Evolutionary conservation across 306 rosid genomes (phyloP), one percentile per base, ranked within the genome.

Genomic region (Astragalus glycyphyllos): DNA sequence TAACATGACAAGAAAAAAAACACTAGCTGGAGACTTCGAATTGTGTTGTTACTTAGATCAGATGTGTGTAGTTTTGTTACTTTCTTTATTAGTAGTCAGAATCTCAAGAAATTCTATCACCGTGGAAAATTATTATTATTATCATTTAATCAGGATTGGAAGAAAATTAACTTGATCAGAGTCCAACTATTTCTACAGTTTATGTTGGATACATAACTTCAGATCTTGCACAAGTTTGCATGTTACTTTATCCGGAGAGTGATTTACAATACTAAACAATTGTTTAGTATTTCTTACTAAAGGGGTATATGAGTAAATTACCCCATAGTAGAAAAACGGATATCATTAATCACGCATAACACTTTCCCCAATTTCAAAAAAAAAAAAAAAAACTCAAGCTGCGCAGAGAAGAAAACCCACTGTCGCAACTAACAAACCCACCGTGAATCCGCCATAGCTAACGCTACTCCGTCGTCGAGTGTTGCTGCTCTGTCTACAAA

Each of bases 91-190:
- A 35, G 2, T 3, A 14, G 79, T 68, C 75, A 78, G 82, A 83
- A 86, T 80, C 83, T 86, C 84, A 78, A 86, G 86, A 86, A 86
- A 80, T 83, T 80, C 75, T 59, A 15, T 66, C 61, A 5, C 11
- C 23, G 8, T 14, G 5, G 34, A 31, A 59, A 51, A 37, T 29
- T 7, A 20, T 20, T 61, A 26, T 76, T 32, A 62, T 17, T 40
- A 20, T 20, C 2, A 20, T 26, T 26, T 20, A 31, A 34, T 34
- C 38, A 35, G 40, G 42, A 17, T 47, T 23, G 32, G 71, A 54
- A 45, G 55, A 60, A 64, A 49, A 23, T 46, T 49, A 9, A 65
- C 56, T 35, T 58, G 29, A 13, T 7, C 4, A 13, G 5, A 17
- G 13, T 51, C 70, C 38, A 73, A 55, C 72, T 62, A 44, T 60